Base-by-base conservation (phyloP, 75 land plant genomes). In the Ceratopteris richardii region DNA sequence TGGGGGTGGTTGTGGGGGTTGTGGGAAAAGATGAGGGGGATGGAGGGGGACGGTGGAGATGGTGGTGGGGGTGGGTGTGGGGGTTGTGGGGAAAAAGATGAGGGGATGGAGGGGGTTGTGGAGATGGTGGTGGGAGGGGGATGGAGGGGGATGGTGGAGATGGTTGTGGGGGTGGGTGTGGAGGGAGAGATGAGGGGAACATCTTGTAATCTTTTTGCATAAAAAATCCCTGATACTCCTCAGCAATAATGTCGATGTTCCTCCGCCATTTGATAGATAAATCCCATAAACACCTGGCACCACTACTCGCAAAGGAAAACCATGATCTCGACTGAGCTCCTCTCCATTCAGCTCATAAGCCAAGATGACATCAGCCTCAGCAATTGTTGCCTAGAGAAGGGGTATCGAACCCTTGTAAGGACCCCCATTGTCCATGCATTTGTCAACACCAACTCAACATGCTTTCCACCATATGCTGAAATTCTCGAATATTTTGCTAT, bases 291-390 rank as follows among this genome's bases (percentile, higher is more conserved):
- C 83, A 64, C 99, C 99, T 16, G 99, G 99, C 51, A 94, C 91
- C 63, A 94, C 56, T 30, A 81, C 90, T 1, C 99, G 84, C 66
- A 94, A 52, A 14, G 99, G 99, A 67, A 75, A 94, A 1, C 99
- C 99, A 80, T 94, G 99, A 66, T 94, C 99, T 47, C 96, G 77
- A 61, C 70, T 94, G 23, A 94, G 79, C 44, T 79, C 66, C 88
- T 94, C 75, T 26, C 91, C 99, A 81, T 94, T 94, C 99, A 94
- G 90, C 71, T 94, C 99, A 71, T 94, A 94, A 7, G 99, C 99
- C 70, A 94, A 78, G 22, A 94, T 41, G 28, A 90, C 90, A 75
- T 94, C 99, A 39, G 88, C 85, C 53, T 77, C 88, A 21, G 96
- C 96, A 54, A 66, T 76, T 61, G 96, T 79, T 2, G 96, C 99